phyloP scores from a whole-genome alignment of 768 basidiomycete genomes.

The Leucogyrophana mollusca region DNA sequence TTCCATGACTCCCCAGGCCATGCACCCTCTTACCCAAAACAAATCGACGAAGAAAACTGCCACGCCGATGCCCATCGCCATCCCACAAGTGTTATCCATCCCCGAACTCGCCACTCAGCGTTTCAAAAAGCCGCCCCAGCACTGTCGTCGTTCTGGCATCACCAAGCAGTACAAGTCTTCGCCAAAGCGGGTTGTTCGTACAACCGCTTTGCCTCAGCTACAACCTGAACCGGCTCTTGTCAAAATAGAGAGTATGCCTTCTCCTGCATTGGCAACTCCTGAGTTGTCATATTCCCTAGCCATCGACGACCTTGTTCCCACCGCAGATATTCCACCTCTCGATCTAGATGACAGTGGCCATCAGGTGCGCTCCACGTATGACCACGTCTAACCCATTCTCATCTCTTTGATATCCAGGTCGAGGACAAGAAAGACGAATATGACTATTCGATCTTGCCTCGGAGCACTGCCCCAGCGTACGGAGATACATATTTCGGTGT shows the following conservation, averaged over 20 bases:
- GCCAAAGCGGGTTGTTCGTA: background rate
- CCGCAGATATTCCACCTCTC: slow-evolving; percentile 34
- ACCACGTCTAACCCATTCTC: slow-evolving; percentile 5
- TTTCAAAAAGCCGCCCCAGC: slow-evolving; percentile 9
- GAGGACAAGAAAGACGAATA: slow-evolving; percentile 3
- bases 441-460: slow-evolving; percentile 11
- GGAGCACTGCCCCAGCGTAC: slow-evolving; percentile 19
- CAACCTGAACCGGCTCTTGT: background rate
- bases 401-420: background rate
- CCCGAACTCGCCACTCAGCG: background rate
- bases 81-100: no score
- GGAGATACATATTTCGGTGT: slow-evolving; percentile 25
- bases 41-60: no score
- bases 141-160: slow-evolving; percentile 3
- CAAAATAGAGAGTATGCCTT: slow-evolving; percentile 1
- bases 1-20: no score
- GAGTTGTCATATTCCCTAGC: slow-evolving; percentile 13
- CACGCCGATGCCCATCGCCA: background rate
- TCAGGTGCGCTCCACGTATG: slow-evolving; percentile 15
- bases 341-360: slow-evolving; percentile 21
- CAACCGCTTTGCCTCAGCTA: background rate
- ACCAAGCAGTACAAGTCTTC: slow-evolving; percentile 7
- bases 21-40: no score
- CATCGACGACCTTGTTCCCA: slow-evolving; percentile 29
- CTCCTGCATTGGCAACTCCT: slow-evolving; percentile 12